Conservation (phyloP, 2,329 filamentous ascomycete species). For the Macroventuria anomochaeta region DNA sequence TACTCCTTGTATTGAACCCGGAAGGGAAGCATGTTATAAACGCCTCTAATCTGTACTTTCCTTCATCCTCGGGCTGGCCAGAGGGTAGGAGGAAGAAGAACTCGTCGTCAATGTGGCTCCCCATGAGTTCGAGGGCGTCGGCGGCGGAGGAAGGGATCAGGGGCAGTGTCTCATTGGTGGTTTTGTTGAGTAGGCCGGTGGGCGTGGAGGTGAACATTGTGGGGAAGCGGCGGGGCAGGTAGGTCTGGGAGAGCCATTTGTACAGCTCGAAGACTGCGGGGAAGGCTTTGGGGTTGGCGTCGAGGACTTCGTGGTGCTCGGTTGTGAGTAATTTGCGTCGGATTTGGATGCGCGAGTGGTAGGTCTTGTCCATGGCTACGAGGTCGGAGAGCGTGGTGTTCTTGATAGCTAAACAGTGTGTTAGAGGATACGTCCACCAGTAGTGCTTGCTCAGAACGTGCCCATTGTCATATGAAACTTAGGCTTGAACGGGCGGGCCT, state of each 20-base stretch:
- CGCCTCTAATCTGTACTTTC: constrained; percentile 62
- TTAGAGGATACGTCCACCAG: background rate
- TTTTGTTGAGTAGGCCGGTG: constrained; percentile 52
- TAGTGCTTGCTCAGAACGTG: constrained; percentile 30
- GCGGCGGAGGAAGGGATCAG: constrained; percentile 45
- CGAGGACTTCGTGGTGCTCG: constrained; percentile 52
- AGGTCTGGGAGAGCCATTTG: constrained; percentile 59
- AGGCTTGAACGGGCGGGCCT: constrained; percentile 64
- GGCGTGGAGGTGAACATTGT: constrained; percentile 56
- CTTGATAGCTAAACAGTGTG: constrained; percentile 55
- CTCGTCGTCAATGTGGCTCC: constrained; percentile 64
- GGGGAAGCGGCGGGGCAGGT: constrained; percentile 65
- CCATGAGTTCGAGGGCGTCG: constrained; percentile 57
- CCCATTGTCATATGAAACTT: constrained; percentile 71
- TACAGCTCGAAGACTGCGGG: constrained; percentile 64
- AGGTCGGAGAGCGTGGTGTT: constrained; percentile 61
- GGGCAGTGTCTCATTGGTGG: constrained; percentile 54
- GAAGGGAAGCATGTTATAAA: constrained; percentile 64
- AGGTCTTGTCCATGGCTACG: constrained; percentile 66
- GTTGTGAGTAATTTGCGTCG: constrained; percentile 57
- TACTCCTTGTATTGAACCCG: constrained; percentile 64
- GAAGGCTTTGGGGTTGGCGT: constrained; percentile 44
- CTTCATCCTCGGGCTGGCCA: constrained; percentile 26
- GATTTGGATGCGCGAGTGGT: constrained; percentile 58
- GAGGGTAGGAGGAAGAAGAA: constrained; percentile 63